These are phyloP conservation scores for Boletus vermiculosoides DNA, from an alignment of 768 basidiomycete species.

Conservation along the genomic window DNA sequence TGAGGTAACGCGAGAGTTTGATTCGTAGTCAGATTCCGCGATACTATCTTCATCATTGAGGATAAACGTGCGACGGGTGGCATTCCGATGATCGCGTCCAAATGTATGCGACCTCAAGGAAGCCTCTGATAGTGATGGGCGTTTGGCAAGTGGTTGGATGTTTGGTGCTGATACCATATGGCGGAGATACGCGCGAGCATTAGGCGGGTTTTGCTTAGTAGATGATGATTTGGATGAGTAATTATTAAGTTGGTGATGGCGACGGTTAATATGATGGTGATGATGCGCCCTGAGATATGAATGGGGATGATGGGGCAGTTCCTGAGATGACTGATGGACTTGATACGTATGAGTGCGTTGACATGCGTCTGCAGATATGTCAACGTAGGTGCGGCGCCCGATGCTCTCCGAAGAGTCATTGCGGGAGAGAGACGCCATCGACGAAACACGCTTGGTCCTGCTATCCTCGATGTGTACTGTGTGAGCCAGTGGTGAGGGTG, in stretches of 20 bases:
- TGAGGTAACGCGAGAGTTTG: conserved; percentile 29
- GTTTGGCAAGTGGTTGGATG: conserved; percentile 38
- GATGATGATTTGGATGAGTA: conserved; percentile 24
- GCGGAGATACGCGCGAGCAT: conserved; percentile 66
- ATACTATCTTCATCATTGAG: conserved; percentile 35
- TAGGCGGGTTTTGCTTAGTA: conserved; percentile 34
- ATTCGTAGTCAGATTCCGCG: conserved; percentile 20
- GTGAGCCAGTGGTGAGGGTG: conserved; percentile 28
- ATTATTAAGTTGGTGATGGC: conserved; percentile 23
- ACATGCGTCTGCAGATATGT: conserved; percentile 12
- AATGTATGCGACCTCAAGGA: conserved; percentile 35
- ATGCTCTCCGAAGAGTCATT: conserved; percentile 25
- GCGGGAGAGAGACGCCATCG: conserved; percentile 17
- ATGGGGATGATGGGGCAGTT: conserved; percentile 23
- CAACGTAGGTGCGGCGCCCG: conserved; percentile 10
- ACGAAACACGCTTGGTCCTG: conserved; percentile 11
- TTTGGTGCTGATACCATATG: conserved; percentile 68
- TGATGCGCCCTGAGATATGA: conserved; percentile 17
- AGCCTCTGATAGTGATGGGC: conserved; percentile 31
- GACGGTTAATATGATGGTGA: conserved; percentile 21
- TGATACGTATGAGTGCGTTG: conserved; percentile 11
- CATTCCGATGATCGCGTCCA: conserved; percentile 24
- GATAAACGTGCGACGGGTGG: conserved; percentile 31
- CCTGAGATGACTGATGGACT: conserved; percentile 26
- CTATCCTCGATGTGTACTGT: conserved; percentile 10